Percentiles rank a stretch among this genome's conserved stretches.
These are phyloP conservation scores for Beauveria sp. DNA, from an alignment of 2,329 filamentous ascomycete genomes.

Conservation along the genomic window DNA sequence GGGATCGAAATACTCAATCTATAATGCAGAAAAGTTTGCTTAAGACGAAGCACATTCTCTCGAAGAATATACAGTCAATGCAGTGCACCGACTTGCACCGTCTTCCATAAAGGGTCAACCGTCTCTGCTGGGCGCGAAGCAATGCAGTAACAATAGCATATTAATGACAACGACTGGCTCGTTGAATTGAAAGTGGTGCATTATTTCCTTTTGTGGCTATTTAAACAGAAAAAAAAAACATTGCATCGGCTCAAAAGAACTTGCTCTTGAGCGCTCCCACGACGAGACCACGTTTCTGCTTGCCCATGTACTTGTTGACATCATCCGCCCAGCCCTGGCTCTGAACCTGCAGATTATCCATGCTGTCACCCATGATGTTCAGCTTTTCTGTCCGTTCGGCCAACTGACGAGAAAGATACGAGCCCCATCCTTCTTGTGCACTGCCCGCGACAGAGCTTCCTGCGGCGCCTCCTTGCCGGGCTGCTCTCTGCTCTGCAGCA, in stretches of 20 bases:
- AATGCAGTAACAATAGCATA: too few species aligned
- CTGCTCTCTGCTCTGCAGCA: conserved; percentile 62
- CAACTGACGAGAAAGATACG: conserved; percentile 79
- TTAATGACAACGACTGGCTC: too few species aligned
- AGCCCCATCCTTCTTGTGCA: conserved; percentile 57
- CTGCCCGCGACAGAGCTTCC: conserved; percentile 17
- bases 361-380: conserved; percentile 71
- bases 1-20: too few species aligned
- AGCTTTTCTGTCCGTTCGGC: conserved; percentile 88
- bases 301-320: conserved; percentile 75
- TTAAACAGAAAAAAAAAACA: background rate
- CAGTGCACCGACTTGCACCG: too few species aligned
- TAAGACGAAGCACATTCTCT: too few species aligned
- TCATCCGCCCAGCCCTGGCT: conserved; percentile 81
- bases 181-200: too few species aligned
- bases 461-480: conserved; percentile 26
- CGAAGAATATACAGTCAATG: too few species aligned
- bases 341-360: conserved; percentile 74
- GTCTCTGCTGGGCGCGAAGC: too few species aligned
- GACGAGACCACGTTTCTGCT: conserved; percentile 81
- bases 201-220: background rate
- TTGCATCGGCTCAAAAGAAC: conserved; percentile 31
- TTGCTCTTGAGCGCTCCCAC: conserved; percentile 61
- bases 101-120: too few species aligned
- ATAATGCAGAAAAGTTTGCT: too few species aligned